phyloP scores from a whole-genome alignment of 371 early-diverging fungal species.

The Syncephalastrum contaminatum region DNA sequence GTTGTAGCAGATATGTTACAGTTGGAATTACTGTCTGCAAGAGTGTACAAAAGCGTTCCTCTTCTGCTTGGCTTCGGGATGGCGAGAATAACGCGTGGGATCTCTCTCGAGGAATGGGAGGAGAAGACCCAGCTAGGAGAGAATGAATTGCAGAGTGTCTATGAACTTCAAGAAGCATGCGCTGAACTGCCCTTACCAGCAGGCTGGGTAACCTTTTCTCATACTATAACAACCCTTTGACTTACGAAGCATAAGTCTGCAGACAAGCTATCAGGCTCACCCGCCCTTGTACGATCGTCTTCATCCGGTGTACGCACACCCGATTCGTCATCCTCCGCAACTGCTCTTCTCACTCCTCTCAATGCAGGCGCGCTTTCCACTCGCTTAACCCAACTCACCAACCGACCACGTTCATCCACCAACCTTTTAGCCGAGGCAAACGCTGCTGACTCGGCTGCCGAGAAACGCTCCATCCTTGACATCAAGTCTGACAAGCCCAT shows the following conservation, averaged over 20 bases:
- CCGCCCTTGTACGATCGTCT: conserved; percentile 21
- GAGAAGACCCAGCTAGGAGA: conserved; percentile 58
- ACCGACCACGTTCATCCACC: conserved; percentile 45
- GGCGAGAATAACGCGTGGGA: conserved; percentile 34
- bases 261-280: conserved; percentile 28
- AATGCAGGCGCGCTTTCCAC: conserved; percentile 30
- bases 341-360: conserved; percentile 17
- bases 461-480: conserved; percentile 26
- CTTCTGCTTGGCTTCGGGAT: conserved; percentile 9
- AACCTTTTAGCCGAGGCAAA: conserved; percentile 37
- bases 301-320: conserved; percentile 42
- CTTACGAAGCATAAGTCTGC: conserved; percentile 1
- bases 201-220: conserved; percentile 30
- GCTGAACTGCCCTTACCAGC: conserved; percentile 68
- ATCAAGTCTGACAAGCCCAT: conserved; percentile 57
- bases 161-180: conserved; percentile 67
- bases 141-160: conserved; percentile 57
- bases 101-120: conserved; percentile 71
- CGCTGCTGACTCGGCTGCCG: conserved; percentile 29
- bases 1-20: too few species aligned
- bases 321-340: conserved; percentile 13
- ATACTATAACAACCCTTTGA: neutral
- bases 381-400: conserved; percentile 21
- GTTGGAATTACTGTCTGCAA: too few species aligned
- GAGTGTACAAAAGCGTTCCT: too few species aligned